phyloP scores from a whole-genome alignment of 352 stramenopile species.

The Globisporangium nagaii region DNA sequence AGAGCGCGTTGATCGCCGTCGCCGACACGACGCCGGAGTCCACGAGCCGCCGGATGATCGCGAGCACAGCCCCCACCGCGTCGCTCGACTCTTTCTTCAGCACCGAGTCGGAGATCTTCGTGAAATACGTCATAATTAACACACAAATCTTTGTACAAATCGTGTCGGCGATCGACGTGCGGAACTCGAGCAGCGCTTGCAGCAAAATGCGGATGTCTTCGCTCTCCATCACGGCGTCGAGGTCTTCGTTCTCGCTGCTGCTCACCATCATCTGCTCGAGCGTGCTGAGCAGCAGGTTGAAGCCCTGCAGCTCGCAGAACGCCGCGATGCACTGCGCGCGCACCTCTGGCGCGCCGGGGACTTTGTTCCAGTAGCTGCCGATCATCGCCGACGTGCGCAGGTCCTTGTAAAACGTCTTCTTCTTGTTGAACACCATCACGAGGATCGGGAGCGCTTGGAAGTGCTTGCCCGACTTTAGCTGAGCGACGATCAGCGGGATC shows the following conservation, averaged over 20 bases:
- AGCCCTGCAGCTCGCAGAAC: slow-evolving; percentile 82
- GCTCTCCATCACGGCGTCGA: slow-evolving; percentile 60
- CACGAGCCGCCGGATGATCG: slow-evolving; percentile 74
- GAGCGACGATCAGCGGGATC: slow-evolving; percentile 61
- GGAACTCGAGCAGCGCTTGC: slow-evolving; percentile 75
- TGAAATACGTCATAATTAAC: slow-evolving; percentile 81
- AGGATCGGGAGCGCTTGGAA: slow-evolving; percentile 60
- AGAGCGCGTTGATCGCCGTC: slow-evolving; percentile 61
- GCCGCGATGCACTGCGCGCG: slow-evolving; percentile 75
- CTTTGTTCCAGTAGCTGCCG: slow-evolving; percentile 88
- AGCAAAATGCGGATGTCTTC: slow-evolving; percentile 78
- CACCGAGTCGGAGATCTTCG: slow-evolving; percentile 65
- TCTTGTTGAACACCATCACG: slow-evolving; percentile 87
- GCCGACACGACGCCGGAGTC: slow-evolving; percentile 49
- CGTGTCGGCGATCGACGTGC: slow-evolving; percentile 52
- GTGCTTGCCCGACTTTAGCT: slow-evolving; percentile 68
- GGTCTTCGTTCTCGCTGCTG: slow-evolving; percentile 28
- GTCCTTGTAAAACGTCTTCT: slow-evolving; percentile 88
- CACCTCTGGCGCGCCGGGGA: slow-evolving; percentile 72
- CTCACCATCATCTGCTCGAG: slow-evolving; percentile 68
- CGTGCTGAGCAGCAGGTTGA: slow-evolving; percentile 63
- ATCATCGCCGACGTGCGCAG: slow-evolving; percentile 84
- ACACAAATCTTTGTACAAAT: slow-evolving; percentile 65
- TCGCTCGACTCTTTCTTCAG: slow-evolving; percentile 87
- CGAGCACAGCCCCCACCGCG: slow-evolving; percentile 69